Evolutionary conservation across 345 rosid species (phyloP).

Genomic region (Rhizophora mangle): DNA sequence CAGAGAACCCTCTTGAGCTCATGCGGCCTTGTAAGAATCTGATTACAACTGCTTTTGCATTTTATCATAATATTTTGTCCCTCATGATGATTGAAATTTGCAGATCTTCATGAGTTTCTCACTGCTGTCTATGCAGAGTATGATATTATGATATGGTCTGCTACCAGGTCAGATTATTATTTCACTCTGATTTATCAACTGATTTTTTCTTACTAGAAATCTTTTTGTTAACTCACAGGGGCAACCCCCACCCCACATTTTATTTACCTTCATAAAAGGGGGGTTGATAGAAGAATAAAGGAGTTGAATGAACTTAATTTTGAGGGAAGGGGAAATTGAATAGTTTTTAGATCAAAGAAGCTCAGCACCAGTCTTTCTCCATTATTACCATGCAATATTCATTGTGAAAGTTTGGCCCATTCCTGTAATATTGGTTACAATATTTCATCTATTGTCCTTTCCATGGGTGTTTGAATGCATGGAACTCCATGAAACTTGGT

Average conservation of each 20-base stretch:
- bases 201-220: neutral
- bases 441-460: neutral
- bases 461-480: neutral
- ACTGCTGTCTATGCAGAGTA: conserved; percentile 84
- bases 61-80: neutral
- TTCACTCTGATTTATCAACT: conserved; percentile 1
- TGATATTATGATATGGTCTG: conserved; percentile 97
- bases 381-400: neutral
- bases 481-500: too few relatives aligned
- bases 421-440: neutral
- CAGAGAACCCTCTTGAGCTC: conserved; percentile 85
- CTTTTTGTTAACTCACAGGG: neutral
- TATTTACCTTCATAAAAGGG: too few relatives aligned
- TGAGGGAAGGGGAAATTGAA: too few relatives aligned
- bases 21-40: conserved; percentile 85
- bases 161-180: conserved; percentile 59
- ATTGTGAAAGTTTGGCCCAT: too few relatives aligned
- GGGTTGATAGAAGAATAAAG: too few relatives aligned
- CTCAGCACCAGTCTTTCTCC: neutral
- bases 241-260: too few relatives aligned
- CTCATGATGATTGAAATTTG: conserved; percentile 21
- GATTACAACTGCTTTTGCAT: neutral
- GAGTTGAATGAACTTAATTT: too few relatives aligned
- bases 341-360: neutral
- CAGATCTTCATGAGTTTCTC: conserved; percentile 98